Conservation (phyloP, 345 rosid genomes). For the Acer saccharum region DNA sequence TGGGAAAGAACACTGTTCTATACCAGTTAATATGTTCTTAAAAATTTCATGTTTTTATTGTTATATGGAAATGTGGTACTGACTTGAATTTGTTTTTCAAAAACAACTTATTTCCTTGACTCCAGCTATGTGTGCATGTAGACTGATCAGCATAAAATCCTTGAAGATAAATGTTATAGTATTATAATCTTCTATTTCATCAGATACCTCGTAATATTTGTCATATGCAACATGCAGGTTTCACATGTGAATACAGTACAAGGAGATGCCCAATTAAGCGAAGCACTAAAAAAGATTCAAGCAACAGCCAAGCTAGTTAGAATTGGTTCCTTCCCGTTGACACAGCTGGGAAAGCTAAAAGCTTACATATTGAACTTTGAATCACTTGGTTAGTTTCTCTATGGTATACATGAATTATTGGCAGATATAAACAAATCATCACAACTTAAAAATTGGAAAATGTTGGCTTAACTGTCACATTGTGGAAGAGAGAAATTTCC, state of each 20-base stretch:
- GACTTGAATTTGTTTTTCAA: not conserved
- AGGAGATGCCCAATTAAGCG: conserved; percentile 31
- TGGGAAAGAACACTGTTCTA: not conserved
- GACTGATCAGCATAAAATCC: not conserved
- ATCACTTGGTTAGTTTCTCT: conserved; percentile 56
- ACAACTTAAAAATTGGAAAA: not conserved
- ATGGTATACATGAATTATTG: not conserved
- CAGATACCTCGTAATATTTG: not conserved
- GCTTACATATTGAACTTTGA: conserved; percentile 58
- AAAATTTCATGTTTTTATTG: not conserved
- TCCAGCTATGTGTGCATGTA: not conserved
- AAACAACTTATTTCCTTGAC: not conserved
- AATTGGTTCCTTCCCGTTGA: conserved; percentile 51
- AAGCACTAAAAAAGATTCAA: conserved; percentile 61
- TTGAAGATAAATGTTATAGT: not conserved
- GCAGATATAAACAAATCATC: conserved; percentile 3
- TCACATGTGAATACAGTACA: conserved; percentile 43
- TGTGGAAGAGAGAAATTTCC: not conserved
- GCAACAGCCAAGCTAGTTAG: conserved; percentile 74
- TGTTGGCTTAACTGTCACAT: not conserved
- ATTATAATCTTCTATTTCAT: conserved; percentile 14
- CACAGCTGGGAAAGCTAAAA: conserved; percentile 69
- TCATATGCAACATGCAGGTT: conserved; percentile 40
- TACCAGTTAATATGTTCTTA: not conserved
- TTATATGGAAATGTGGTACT: not conserved